Evolutionary conservation across 257 asterid genomes (phyloP).

Genomic region (Primulina tabacum): DNA sequence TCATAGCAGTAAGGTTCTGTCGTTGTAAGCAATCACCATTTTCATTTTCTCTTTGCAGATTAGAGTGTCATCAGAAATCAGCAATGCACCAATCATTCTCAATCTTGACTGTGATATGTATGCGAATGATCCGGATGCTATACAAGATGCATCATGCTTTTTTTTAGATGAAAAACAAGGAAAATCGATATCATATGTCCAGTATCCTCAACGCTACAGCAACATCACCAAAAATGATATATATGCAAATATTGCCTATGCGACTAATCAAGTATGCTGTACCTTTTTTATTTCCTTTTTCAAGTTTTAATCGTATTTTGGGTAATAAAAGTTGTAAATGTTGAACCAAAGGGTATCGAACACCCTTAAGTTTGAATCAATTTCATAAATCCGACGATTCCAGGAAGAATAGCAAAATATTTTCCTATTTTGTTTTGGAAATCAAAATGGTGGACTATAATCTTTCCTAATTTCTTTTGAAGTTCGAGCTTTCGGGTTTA

Average conservation of each 20-base stretch:
- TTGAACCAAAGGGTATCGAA: background rate
- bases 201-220: conserved; percentile 55
- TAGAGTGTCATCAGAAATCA: conserved; percentile 71
- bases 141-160: conserved; percentile 68
- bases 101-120: conserved; percentile 93
- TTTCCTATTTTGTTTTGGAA: background rate
- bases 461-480: conserved; percentile 5
- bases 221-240: conserved; percentile 53
- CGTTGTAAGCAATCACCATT: background rate
- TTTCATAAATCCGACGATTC: background rate
- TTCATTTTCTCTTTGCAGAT: conserved; percentile 40
- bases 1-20: background rate
- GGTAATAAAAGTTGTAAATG: background rate
- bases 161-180: conserved; percentile 66
- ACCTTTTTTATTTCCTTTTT: background rate
- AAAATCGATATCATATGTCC: conserved; percentile 45
- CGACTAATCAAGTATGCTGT: conserved; percentile 34
- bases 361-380: background rate
- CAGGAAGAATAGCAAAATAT: background rate
- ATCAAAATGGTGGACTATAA: background rate
- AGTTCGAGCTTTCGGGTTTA: conserved; percentile 65
- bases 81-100: conserved; percentile 76
- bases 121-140: conserved; percentile 63
- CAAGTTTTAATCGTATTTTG: background rate
- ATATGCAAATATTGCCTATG: conserved; percentile 36